Conservation (phyloP, 208 protist species). For the Sergeia podlipaevii region DNA sequence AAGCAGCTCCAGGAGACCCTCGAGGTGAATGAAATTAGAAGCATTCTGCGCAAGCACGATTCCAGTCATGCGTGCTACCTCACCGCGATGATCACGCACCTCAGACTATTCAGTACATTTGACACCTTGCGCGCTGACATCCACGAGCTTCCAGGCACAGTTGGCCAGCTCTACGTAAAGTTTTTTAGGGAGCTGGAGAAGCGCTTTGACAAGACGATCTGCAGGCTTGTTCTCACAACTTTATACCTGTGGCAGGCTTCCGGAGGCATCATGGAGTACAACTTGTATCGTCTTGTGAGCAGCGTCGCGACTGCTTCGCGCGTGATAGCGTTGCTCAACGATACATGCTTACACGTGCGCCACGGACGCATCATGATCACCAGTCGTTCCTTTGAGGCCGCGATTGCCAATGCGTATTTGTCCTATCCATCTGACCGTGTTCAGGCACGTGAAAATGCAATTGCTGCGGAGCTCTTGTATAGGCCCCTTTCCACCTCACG, state of each 20-base stretch:
- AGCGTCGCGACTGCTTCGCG: slow-evolving; percentile 69
- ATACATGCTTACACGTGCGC: slow-evolving; percentile 46
- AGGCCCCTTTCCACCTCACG: slow-evolving; percentile 8
- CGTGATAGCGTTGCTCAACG: slow-evolving; percentile 64
- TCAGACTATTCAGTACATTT: slow-evolving; percentile 81
- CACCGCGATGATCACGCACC: slow-evolving; percentile 59
- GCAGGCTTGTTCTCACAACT: slow-evolving; percentile 52
- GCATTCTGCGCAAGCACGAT: slow-evolving; percentile 68
- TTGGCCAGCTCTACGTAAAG: slow-evolving; percentile 39
- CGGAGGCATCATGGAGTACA: slow-evolving; percentile 77
- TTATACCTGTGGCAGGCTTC: slow-evolving; percentile 50
- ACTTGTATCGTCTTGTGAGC: slow-evolving; percentile 69
- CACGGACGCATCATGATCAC: slow-evolving; percentile 35
- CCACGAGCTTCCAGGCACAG: slow-evolving; percentile 45
- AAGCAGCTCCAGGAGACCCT: slow-evolving; percentile 79
- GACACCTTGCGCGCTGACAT: slow-evolving; percentile 77
- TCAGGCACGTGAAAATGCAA: slow-evolving; percentile 37
- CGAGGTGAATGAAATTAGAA: slow-evolving; percentile 56
- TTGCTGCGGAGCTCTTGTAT: slow-evolving; percentile 58
- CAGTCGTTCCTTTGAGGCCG: slow-evolving; percentile 44
- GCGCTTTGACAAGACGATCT: slow-evolving; percentile 42
- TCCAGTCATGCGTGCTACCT: slow-evolving; percentile 64
- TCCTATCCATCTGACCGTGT: slow-evolving; percentile 31
- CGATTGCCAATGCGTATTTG: slow-evolving; percentile 50
- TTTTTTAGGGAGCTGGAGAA: slow-evolving; percentile 52